Conservation (phyloP, 2,329 filamentous ascomycete genomes). For the Trichocomaceae sp. region DNA sequence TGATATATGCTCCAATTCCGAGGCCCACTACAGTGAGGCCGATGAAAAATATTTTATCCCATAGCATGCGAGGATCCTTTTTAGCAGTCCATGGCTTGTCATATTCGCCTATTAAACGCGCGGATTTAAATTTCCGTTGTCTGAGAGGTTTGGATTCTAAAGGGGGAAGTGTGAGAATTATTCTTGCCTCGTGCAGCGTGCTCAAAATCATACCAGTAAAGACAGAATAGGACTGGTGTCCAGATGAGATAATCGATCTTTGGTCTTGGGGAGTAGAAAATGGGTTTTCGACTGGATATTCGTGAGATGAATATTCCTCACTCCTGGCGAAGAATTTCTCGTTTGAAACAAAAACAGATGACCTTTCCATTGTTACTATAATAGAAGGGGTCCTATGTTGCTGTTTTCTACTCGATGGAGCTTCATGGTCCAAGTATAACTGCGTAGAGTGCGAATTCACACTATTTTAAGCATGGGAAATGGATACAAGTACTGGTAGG, state of each 20-base stretch:
- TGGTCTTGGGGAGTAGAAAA: conserved; percentile 11
- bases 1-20: conserved; percentile 9
- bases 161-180: background rate
- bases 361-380: conserved; percentile 3
- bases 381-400: background rate
- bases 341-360: background rate
- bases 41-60: conserved; percentile 12
- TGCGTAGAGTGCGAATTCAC: background rate
- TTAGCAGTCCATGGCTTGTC: conserved; percentile 12
- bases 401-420: background rate
- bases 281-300: conserved; percentile 5
- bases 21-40: conserved; percentile 9
- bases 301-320: background rate
- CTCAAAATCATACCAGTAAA: conserved; percentile 4
- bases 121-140: conserved; percentile 12
- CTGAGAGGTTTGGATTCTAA: conserved; percentile 12
- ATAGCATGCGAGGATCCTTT: conserved; percentile 12
- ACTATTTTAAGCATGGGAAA: background rate
- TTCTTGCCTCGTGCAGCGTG: background rate
- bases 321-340: conserved; percentile 2
- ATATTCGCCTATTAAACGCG: conserved; percentile 7
- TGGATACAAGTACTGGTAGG: background rate
- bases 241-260: conserved; percentile 10
- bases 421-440: background rate
- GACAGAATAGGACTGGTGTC: conserved; percentile 3